Evolutionary conservation across 768 basidiomycete genomes (phyloP), one percentile per base, ranked within the genome.

Genomic region (Kondoa malvinella): DNA sequence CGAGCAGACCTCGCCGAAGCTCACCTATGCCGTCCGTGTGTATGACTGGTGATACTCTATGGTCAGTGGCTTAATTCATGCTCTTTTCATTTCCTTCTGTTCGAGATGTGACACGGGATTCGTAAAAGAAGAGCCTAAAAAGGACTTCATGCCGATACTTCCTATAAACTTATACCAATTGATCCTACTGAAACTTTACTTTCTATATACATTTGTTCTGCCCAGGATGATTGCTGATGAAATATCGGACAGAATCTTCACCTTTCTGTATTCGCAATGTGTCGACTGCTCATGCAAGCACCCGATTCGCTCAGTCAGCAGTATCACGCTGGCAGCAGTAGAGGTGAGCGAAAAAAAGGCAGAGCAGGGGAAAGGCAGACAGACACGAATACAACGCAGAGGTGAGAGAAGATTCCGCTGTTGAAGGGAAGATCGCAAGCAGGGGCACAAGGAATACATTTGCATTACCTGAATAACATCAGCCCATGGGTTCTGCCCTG

Each of bases 11-110:
- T n/a, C n/a, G n/a, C n/a, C n/a, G n/a, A n/a, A n/a, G n/a, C n/a
- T n/a, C n/a, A n/a, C n/a, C n/a, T n/a, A n/a, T n/a, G n/a, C n/a
- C n/a, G n/a, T n/a, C n/a, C n/a, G n/a, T n/a, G n/a, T n/a, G 91
- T 69, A 92, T 99, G 66, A 84, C 91, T 40, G 91, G 92, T 4
- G 95, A 91, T 75, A 84, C 88, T 21, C 83, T 99, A 68, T 84
- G 91, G 92, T 92, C 70, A 77, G 87, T 79, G 21, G 56, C n/a
- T n/a, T n/a, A n/a, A 31, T 29, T 65, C 17, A 21, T 30, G 27
- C 27, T 31, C 16, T 26, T 27, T 34, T 30, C 3, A 66, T 15
- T 30, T 50, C 34, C n/a, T 32, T 8, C n/a, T 63, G 29, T 63
- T 31, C 61, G 33, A 63, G 61, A 63, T 63, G 61, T 33, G 33